These are phyloP conservation scores for Pseudocercospora crystallina DNA, from an alignment of 2,329 filamentous ascomycete species.

Conservation along the genomic window DNA sequence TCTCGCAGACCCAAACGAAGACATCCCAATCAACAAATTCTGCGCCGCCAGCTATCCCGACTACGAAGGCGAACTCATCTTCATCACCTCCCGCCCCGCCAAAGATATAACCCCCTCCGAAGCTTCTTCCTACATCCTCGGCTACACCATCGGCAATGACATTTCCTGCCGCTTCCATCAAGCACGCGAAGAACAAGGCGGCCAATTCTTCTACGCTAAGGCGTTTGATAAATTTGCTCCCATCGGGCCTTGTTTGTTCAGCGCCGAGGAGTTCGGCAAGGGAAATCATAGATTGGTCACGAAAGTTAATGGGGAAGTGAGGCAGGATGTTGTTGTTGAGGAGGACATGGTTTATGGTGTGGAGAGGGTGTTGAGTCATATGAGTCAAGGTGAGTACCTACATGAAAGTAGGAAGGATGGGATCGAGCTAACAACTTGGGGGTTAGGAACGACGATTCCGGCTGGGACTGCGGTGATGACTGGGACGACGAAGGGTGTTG, in stretches of 20 bases:
- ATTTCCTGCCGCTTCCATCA: constrained; percentile 56
- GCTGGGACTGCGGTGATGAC: constrained; percentile 48
- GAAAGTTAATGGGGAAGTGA: constrained; percentile 48
- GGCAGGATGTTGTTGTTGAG: constrained; percentile 37
- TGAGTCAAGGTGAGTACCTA: constrained; percentile 44
- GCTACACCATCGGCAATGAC: constrained; percentile 58
- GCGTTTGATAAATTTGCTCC: constrained; percentile 59
- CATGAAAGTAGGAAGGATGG: too few species aligned
- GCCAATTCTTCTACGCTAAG: constrained; percentile 59
- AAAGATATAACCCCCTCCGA: constrained; percentile 47
- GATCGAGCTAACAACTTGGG: constrained; percentile 16
- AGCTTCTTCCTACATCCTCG: constrained; percentile 53
- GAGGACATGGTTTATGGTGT: constrained; percentile 38
- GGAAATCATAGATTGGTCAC: constrained; percentile 46
- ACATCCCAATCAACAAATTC: constrained; percentile 13
- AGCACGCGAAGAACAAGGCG: constrained; percentile 49
- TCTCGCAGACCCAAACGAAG: constrained; percentile 13
- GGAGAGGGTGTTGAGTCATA: constrained; percentile 14
- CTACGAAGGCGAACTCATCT: constrained; percentile 12
- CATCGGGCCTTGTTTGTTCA: constrained; percentile 52
- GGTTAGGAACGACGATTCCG: constrained; percentile 17
- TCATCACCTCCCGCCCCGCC: constrained; percentile 14
- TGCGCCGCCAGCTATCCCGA: constrained; percentile 10
- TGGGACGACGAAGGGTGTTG: constrained; percentile 42
- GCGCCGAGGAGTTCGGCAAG: constrained; percentile 20